Evolutionary conservation across 306 rosid genomes (phyloP).

Genomic region (Begonia fuchsioides): DNA sequence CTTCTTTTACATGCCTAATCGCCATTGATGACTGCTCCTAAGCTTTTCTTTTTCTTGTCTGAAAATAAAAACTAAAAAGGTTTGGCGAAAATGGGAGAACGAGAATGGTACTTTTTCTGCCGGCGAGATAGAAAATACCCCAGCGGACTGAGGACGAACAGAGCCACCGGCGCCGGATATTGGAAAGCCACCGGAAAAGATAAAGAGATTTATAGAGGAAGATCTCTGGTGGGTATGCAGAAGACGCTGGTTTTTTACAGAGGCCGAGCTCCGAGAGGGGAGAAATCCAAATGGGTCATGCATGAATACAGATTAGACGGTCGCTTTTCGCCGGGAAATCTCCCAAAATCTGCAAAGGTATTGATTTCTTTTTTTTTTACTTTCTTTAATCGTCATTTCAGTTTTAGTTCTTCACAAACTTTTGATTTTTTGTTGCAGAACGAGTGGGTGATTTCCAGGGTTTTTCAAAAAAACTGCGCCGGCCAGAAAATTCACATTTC

Average conservation of each 20-base stretch:
- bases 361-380: neutral
- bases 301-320: constrained; percentile 92
- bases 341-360: constrained; percentile 90
- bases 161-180: constrained; percentile 89
- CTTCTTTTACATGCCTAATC: neutral
- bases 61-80: constrained; percentile 21
- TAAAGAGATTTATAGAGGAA: constrained; percentile 70
- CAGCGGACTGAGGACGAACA: constrained; percentile 84
- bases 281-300: constrained; percentile 88
- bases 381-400: neutral
- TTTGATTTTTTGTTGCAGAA: constrained; percentile 37
- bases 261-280: constrained; percentile 98
- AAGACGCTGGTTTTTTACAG: constrained; percentile 83
- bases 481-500: constrained; percentile 67
- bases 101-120: constrained; percentile 97
- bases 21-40: neutral
- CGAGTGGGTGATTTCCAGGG: constrained; percentile 94
- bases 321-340: constrained; percentile 51
- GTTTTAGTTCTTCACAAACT: neutral
- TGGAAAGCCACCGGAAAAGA: constrained; percentile 99
- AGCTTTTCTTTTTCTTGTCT: neutral
- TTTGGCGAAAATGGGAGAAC: constrained; percentile 96
- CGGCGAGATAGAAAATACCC: constrained; percentile 88
- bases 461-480: constrained; percentile 59
- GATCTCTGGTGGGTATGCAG: constrained; percentile 87